These are phyloP conservation scores for Insectozyma bohioensis DNA, from an alignment of 1,139 yeast species.

Conservation along the genomic window DNA sequence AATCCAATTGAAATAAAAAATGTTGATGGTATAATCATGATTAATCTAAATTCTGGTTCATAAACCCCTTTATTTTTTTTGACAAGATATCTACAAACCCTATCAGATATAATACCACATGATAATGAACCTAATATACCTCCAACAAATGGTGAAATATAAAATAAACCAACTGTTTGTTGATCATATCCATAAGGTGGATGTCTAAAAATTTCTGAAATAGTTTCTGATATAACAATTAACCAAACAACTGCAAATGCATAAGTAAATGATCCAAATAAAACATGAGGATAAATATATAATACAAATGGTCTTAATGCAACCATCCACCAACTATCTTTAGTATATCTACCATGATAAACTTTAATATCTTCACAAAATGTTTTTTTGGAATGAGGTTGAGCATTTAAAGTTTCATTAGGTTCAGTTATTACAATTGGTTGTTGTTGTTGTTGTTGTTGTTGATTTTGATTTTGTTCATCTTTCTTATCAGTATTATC, in stretches of 20 bases:
- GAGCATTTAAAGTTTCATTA: too few relatives aligned
- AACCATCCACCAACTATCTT: constrained; percentile 58
- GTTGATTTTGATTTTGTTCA: too few relatives aligned
- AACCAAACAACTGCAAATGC: constrained; percentile 64
- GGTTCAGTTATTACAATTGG: constrained; percentile 23
- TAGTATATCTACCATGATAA: constrained; percentile 46
- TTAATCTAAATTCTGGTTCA: constrained; percentile 61
- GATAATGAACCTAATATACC: constrained; percentile 57
- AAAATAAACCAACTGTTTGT: constrained; percentile 55
- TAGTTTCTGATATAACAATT: constrained; percentile 58
- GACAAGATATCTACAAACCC: constrained; percentile 38
- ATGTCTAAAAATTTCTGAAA: constrained; percentile 48
- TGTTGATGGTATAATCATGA: constrained; percentile 54
- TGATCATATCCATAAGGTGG: constrained; percentile 48
- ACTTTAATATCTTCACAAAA: constrained; percentile 24
- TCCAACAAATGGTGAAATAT: constrained; percentile 58
- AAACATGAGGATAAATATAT: constrained; percentile 50
- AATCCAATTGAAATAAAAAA: constrained; percentile 49
- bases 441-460: constrained; percentile 7
- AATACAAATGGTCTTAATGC: constrained; percentile 56
- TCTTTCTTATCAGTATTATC: constrained; percentile 13
- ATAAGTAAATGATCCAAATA: constrained; percentile 55
- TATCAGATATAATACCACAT: constrained; percentile 54
- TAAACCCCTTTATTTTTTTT: constrained; percentile 50
- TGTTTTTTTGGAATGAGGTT: constrained; percentile 4